Percentiles rank a stretch among this genome's conserved stretches.
Conservation (phyloP, 768 basidiomycete species). For the Lactarius trivialis region DNA sequence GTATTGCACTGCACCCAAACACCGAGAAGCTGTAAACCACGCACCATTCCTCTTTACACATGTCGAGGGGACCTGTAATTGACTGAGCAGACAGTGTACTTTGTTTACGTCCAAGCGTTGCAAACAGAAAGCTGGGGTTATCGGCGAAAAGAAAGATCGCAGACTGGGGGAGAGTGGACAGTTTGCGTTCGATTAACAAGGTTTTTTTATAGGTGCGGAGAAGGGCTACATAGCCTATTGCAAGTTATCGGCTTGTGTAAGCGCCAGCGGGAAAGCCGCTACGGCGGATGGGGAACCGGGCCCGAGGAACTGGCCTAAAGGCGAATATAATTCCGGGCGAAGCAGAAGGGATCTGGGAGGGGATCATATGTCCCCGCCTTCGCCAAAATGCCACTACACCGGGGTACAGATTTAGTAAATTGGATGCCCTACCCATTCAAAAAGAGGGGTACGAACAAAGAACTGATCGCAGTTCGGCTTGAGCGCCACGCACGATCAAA, state of each 20-base stretch:
- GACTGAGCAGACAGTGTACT: background rate
- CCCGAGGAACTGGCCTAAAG: slow-evolving; percentile 16
- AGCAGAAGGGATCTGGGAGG: slow-evolving; percentile 4
- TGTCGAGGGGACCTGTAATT: background rate
- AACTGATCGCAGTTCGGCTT: slow-evolving; percentile 5
- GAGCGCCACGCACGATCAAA: slow-evolving; percentile 15
- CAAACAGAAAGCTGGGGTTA: background rate
- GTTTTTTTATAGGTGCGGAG: slow-evolving; percentile 16
- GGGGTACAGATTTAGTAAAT: slow-evolving; percentile 9
- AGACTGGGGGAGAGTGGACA: background rate
- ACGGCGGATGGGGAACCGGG: slow-evolving; percentile 18
- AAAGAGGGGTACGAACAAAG: background rate
- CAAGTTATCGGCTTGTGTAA: slow-evolving; percentile 5
- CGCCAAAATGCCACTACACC: background rate
- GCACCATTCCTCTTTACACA: slow-evolving; percentile 24
- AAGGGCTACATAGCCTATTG: slow-evolving; percentile 17
- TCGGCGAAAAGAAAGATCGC: background rate
- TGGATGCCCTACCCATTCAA: slow-evolving; percentile 1
- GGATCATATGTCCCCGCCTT: slow-evolving; percentile 14
- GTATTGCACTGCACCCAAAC: background rate
- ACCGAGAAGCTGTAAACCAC: background rate
- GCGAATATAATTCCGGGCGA: slow-evolving; percentile 13
- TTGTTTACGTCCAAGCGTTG: background rate
- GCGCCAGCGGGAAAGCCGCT: slow-evolving; percentile 19
- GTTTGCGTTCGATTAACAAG: background rate